Conservation (phyloP, 306 rosid species). For the Sindora glabra region DNA sequence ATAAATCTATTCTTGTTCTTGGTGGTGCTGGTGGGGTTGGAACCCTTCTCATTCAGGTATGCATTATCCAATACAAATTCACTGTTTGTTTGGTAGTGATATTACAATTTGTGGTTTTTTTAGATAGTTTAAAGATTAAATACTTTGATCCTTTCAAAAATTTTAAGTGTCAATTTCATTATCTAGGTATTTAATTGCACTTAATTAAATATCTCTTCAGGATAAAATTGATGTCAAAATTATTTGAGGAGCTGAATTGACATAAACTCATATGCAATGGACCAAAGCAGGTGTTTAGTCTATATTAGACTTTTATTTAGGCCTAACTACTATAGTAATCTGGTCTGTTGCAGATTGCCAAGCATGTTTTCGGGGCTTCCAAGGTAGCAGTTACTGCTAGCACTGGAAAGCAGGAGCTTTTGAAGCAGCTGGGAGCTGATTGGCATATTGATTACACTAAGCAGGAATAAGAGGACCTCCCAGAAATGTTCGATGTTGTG, state of each 20-base stretch:
- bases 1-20: constrained; percentile 52
- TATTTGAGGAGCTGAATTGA: too few species aligned
- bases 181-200: too few species aligned
- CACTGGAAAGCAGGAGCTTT: constrained; percentile 35
- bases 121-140: too few species aligned
- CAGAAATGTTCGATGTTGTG: constrained; percentile 64
- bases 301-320: neutral
- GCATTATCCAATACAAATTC: neutral
- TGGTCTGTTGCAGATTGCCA: constrained; percentile 41
- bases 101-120: too few species aligned
- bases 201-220: too few species aligned
- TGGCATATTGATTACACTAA: constrained; percentile 56
- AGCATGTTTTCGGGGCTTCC: constrained; percentile 59
- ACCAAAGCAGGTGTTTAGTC: too few species aligned
- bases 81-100: neutral
- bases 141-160: too few species aligned
- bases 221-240: too few species aligned
- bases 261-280: too few species aligned
- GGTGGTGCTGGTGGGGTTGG: constrained; percentile 89
- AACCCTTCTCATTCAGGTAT: constrained; percentile 48
- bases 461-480: constrained; percentile 39
- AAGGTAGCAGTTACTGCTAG: constrained; percentile 64
- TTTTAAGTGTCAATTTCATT: neutral
- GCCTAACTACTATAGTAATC: neutral
- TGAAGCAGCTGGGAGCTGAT: constrained; percentile 56